Percentiles rank a stretch among this genome's conserved stretches.
phyloP scores from a whole-genome alignment of 1,284 basidiomycete genomes.

The Serendipita sp. region DNA sequence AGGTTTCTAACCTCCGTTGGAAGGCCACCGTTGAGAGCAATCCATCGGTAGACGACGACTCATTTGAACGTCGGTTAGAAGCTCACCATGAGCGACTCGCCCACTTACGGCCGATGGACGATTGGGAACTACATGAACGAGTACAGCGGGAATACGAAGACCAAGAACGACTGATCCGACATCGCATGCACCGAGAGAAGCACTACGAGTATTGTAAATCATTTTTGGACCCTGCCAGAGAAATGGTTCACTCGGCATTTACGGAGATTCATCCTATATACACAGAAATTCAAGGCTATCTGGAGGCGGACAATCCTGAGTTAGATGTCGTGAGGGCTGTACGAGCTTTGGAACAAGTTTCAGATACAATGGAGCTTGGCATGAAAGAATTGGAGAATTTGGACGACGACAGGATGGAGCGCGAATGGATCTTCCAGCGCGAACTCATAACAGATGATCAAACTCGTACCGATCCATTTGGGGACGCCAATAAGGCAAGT shows the following conservation, averaged over 20 bases:
- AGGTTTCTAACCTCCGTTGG: background rate
- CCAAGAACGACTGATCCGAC: background rate
- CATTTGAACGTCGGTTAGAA: background rate
- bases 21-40: background rate
- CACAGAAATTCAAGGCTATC: background rate
- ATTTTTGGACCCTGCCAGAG: background rate
- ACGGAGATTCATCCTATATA: conserved; percentile 1
- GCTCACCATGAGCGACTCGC: background rate
- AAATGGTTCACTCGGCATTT: background rate
- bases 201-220: background rate
- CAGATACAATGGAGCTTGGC: background rate
- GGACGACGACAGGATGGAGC: background rate
- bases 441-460: background rate
- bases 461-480: background rate
- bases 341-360: background rate
- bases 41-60: background rate
- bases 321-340: background rate
- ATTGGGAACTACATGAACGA: background rate
- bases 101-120: background rate
- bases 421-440: background rate
- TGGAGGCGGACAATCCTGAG: background rate
- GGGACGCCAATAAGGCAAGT: background rate
- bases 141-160: background rate
- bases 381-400: background rate
- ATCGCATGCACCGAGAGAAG: background rate